Base-by-base conservation (phyloP, 371 early-diverging fungal species). In the Rhizomucor pusillus region DNA sequence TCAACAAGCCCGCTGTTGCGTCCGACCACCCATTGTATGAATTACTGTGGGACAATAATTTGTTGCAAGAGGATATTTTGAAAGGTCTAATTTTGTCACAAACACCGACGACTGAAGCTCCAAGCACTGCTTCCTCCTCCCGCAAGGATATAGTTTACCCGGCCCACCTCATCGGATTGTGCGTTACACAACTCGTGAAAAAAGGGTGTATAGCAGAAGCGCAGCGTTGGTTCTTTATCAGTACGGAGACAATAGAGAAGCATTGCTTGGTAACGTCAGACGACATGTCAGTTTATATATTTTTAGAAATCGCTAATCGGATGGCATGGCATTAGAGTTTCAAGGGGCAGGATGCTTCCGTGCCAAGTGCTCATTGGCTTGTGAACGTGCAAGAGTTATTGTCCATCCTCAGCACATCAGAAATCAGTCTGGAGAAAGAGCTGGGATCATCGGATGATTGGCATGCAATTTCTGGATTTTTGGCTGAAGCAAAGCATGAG, bases 371-470 rank as follows among this genome's bases (percentile, higher is more conserved):
- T 60, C 91, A 90, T 70, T 96, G 96, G 96, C 79, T 96, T 24
- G 85, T 90, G 43, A 96, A 96, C 65, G 86, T 88, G 43, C 91
- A 87, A 52, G 95, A 94, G 71, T 78, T 96, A 39, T 67, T 91
- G 56, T 88, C 86, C 13, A 53, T 75, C 29, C 51, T 67, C 16
- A 54, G 25, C 43, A 37, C 55, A 2, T 25, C 57, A 6, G 70
- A 66, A 50, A 43, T 47, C 44, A 59, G 59, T 20, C 24, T 66
- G 43, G 50, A 58, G n/a, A 56, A 37, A n/a, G 60, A 47, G 16
- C 39, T 50, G 2, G 63, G 34, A 20, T 46, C 54, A 47, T 25
- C 47, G 14, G 35, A 43, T 5, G 10, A 25, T 12, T 57, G 58
- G 58, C 60, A 47, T n/a, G 60, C 53, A 9, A 19, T 61, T 23